Percentiles rank a stretch among this genome's conserved stretches.
Evolutionary conservation across 345 rosid species (phyloP).

Genomic region (Punica granatum): DNA sequence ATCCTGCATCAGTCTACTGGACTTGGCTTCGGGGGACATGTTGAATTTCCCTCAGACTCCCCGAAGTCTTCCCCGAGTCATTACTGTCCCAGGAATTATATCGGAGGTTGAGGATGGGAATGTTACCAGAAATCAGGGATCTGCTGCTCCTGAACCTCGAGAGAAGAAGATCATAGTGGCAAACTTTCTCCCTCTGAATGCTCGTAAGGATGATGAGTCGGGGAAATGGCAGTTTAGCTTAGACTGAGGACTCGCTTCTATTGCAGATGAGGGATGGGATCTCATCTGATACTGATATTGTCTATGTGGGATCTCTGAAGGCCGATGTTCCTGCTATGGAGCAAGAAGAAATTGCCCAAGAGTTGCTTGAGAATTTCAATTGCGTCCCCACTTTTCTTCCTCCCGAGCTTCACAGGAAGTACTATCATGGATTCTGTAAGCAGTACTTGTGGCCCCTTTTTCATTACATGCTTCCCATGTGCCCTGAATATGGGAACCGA

Average conservation of each 20-base stretch:
- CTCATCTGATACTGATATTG: constrained; percentile 21
- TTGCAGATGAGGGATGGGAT: constrained; percentile 36
- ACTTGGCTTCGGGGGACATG: constrained; percentile 52
- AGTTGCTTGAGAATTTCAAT: constrained; percentile 31
- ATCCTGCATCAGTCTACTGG: constrained; percentile 54
- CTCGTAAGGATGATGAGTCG: constrained; percentile 24
- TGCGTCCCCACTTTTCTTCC: constrained; percentile 41
- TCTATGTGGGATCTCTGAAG: constrained; percentile 37
- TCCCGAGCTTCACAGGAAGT: constrained; percentile 26
- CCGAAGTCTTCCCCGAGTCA: constrained; percentile 41
- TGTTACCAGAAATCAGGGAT: constrained; percentile 7
- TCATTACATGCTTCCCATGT: constrained; percentile 42
- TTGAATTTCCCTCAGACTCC: constrained; percentile 49
- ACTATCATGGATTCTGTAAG: constrained; percentile 39
- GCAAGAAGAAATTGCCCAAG: constrained; percentile 34
- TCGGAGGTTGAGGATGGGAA: constrained; percentile 35
- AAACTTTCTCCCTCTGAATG: constrained; percentile 30
- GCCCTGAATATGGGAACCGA: constrained; percentile 26
- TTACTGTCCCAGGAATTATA: constrained; percentile 51
- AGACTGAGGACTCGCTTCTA: constrained; percentile 29
- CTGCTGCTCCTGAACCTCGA: constrained; percentile 10
- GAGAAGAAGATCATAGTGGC: constrained; percentile 31
- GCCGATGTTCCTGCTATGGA: constrained; percentile 29
- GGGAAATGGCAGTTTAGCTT: constrained; percentile 29
- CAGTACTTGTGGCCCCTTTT: constrained; percentile 48